phyloP scores from a whole-genome alignment of 805 yeast genomes.

The Candida loeiensis region DNA sequence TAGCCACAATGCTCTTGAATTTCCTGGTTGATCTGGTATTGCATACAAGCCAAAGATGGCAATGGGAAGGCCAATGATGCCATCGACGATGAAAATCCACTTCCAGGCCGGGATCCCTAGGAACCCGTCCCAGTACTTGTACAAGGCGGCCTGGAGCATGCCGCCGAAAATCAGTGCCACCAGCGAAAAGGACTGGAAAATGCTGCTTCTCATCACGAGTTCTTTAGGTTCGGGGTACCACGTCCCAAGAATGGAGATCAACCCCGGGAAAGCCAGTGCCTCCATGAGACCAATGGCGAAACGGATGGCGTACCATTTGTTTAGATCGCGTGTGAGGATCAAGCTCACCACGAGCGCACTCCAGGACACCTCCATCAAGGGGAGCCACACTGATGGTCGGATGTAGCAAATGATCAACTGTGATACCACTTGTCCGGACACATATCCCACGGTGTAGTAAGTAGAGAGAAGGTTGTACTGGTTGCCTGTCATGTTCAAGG shows the following conservation, averaged over 20 bases:
- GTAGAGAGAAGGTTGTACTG: slow-evolving; percentile 10
- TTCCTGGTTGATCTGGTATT: slow-evolving; percentile 43
- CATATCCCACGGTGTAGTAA: slow-evolving; percentile 13
- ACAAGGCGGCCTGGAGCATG: slow-evolving; percentile 20
- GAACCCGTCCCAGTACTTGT: slow-evolving; percentile 30
- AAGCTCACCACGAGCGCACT: slow-evolving; percentile 34
- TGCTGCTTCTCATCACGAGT: slow-evolving; percentile 17
- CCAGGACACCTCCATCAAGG: slow-evolving; percentile 32
- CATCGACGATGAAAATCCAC: slow-evolving; percentile 42
- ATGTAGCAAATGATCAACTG: slow-evolving; percentile 16
- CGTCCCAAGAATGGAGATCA: slow-evolving; percentile 17
- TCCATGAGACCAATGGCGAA: slow-evolving; percentile 25
- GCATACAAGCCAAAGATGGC: slow-evolving; percentile 38
- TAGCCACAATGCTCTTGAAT: slow-evolving; percentile 10
- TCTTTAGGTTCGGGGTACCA: slow-evolving; percentile 19
- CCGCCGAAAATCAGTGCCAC: slow-evolving; percentile 15
- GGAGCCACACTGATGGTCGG: slow-evolving; percentile 30
- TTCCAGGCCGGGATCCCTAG: slow-evolving; percentile 43
- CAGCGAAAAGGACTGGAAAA: slow-evolving; percentile 12
- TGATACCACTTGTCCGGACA: slow-evolving; percentile 12
- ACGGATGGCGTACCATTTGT: slow-evolving; percentile 15
- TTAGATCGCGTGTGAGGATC: slow-evolving; percentile 24
- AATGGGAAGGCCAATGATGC: slow-evolving; percentile 30
- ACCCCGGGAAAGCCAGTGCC: slow-evolving; percentile 19
- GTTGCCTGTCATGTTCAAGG: slow-evolving; percentile 18